Conservation (phyloP, 2,329 filamentous ascomycete genomes). For the Whalleya microplaca region DNA sequence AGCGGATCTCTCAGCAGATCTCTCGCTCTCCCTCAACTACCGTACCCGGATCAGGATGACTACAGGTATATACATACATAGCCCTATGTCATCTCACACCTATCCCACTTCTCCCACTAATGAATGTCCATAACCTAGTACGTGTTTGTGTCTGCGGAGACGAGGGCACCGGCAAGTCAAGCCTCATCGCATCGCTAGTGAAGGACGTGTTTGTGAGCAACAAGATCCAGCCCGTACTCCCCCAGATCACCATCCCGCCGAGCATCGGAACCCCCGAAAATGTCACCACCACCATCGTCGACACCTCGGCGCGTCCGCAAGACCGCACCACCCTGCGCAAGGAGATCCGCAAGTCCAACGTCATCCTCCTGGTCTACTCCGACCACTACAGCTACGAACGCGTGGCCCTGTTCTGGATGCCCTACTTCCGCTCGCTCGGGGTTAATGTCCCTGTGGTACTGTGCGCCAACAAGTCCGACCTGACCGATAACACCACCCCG, state of each 20-base stretch:
- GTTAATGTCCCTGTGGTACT: slow-evolving; percentile 97
- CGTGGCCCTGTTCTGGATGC: slow-evolving; percentile 97
- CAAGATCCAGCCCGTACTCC: slow-evolving; percentile 93
- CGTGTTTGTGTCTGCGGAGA: slow-evolving; percentile 97
- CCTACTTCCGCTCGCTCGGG: slow-evolving; percentile 95
- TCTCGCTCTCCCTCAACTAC: slow-evolving; percentile 13
- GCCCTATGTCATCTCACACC: slow-evolving; percentile 1
- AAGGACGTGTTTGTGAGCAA: slow-evolving; percentile 96
- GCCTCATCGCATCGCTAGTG: slow-evolving; percentile 90
- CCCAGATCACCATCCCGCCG: slow-evolving; percentile 92
- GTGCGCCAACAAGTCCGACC: slow-evolving; percentile 96
- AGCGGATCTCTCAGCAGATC: slow-evolving; percentile 9
- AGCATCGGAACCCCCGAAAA: slow-evolving; percentile 93
- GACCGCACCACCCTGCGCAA: slow-evolving; percentile 88
- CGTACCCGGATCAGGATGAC: slow-evolving; percentile 32
- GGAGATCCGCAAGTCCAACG: slow-evolving; percentile 95
- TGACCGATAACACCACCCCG: slow-evolving; percentile 74
- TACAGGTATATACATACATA: slow-evolving; percentile 32
- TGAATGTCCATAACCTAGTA: slow-evolving; percentile 50
- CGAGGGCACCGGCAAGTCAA: slow-evolving; percentile 92
- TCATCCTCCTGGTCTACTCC: slow-evolving; percentile 94
- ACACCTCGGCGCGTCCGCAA: slow-evolving; percentile 93
- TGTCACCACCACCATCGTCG: slow-evolving; percentile 95
- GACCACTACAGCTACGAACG: slow-evolving; percentile 99
- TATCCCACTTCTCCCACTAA: slow-evolving; percentile 7